phyloP scores from a whole-genome alignment of 345 rosid species.

The Hibiscus trionum region DNA sequence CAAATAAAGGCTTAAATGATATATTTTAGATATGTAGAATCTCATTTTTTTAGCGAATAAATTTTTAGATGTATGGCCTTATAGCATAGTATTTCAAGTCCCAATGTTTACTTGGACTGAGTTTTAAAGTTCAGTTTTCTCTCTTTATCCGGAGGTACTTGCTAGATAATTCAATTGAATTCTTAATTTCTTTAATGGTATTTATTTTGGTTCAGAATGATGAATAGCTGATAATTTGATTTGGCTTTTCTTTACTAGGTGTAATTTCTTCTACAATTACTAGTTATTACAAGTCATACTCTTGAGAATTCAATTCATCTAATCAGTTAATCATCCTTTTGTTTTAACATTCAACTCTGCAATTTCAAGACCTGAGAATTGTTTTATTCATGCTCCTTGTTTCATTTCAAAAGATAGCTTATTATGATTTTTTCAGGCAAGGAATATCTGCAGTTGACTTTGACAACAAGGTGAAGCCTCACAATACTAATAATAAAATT shows the following conservation, averaged over 20 bases:
- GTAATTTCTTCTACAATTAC: background rate
- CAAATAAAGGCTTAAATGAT: no score
- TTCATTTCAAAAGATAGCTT: conserved; percentile 3
- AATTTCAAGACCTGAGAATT: background rate
- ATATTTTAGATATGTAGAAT: no score
- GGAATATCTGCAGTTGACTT: conserved; percentile 70
- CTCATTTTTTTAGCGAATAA: no score
- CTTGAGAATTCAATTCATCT: background rate
- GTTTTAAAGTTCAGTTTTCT: no score
- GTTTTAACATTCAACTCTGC: background rate
- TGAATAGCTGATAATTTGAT: background rate
- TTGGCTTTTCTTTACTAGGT: background rate
- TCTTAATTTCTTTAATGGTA: background rate
- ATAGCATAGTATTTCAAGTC: no score
- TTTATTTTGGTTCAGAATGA: background rate
- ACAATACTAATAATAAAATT: background rate
- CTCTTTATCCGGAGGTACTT: no score
- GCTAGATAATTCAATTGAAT: background rate
- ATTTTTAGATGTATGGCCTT: no score
- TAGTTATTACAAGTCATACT: background rate
- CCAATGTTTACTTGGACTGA: no score
- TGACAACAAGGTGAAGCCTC: conserved; percentile 54
- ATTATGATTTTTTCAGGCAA: conserved; percentile 31
- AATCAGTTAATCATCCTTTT: background rate
- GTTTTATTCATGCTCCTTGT: background rate